Evolutionary conservation across 805 yeast species (phyloP).

Genomic region (Yarrowia sp.): DNA sequence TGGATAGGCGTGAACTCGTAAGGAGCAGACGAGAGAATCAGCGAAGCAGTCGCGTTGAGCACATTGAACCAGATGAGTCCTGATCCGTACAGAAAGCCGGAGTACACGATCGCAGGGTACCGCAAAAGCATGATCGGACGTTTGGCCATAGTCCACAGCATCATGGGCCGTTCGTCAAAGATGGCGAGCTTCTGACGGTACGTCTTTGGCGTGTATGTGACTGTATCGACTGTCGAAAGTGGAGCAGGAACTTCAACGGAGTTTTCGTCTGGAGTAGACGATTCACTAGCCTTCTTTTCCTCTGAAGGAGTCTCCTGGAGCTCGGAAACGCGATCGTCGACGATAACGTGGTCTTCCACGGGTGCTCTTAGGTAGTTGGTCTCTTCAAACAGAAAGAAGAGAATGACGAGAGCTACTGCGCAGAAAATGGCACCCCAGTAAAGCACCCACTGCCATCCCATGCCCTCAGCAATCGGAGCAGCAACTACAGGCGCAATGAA

Average conservation of each 20-base stretch:
- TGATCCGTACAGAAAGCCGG: conserved; percentile 1
- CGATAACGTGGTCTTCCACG: background rate
- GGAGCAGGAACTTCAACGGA: no score
- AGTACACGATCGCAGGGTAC: conserved; percentile 10
- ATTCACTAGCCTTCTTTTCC: background rate
- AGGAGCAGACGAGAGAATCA: background rate
- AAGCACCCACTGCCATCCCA: conserved; percentile 27
- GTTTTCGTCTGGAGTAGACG: background rate
- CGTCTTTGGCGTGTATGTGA: background rate
- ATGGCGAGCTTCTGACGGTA: conserved; percentile 11
- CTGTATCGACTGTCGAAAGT: no score
- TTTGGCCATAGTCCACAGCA: conserved; percentile 1
- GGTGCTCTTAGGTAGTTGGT: background rate
- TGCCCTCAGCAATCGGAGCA: background rate
- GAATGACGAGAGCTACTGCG: background rate
- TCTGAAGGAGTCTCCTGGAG: background rate
- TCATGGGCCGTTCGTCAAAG: conserved; percentile 1
- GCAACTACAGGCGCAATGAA: conserved; percentile 11
- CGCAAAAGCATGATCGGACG: background rate
- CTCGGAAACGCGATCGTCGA: background rate
- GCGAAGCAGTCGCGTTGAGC: conserved; percentile 11
- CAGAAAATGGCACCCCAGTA: conserved; percentile 25
- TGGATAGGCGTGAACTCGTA: conserved; percentile 2
- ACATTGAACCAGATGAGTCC: conserved; percentile 27
- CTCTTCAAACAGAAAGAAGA: conserved; percentile 26